Percentiles rank a stretch among this genome's conserved stretches.
These are phyloP conservation scores for Phaseolus lunatus DNA, from an alignment of 306 rosid genomes.

Conservation along the genomic window DNA sequence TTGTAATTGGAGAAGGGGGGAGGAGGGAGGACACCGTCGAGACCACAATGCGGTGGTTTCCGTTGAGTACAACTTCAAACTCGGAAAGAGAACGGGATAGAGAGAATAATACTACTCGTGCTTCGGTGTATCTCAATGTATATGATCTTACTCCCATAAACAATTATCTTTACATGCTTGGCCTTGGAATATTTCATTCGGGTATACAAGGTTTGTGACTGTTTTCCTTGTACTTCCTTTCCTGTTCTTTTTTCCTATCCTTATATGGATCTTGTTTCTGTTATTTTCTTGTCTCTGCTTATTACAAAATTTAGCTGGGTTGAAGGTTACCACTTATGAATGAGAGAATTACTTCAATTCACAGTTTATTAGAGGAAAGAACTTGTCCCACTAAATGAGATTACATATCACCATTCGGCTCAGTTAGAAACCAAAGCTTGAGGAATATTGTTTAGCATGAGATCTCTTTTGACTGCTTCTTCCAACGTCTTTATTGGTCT, in stretches of 20 bases:
- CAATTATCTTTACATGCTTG: conserved; percentile 81
- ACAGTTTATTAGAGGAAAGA: neutral
- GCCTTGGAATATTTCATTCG: conserved; percentile 88
- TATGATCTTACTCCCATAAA: conserved; percentile 92
- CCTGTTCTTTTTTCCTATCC: neutral
- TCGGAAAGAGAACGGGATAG: conserved; percentile 45
- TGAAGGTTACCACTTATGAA: conserved; percentile 4
- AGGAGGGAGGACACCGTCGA: conserved; percentile 26
- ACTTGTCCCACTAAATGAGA: neutral
- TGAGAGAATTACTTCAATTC: neutral
- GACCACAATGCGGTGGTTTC: conserved; percentile 75
- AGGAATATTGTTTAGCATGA: neutral
- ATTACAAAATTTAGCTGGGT: neutral
- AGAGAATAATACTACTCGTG: conserved; percentile 40
- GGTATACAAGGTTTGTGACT: conserved; percentile 81
- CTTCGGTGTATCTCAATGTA: conserved; percentile 81
- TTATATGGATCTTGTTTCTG: neutral
- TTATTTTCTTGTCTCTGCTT: conserved; percentile 15
- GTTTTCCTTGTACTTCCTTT: neutral
- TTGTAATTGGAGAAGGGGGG: conserved; percentile 30
- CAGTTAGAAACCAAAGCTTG: neutral
- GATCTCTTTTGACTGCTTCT: neutral
- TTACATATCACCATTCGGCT: neutral
- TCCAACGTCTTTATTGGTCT: neutral
- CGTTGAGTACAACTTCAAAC: conserved; percentile 58